Evolutionary conservation across 139 green algal species (phyloP), one percentile per base, ranked within the genome.

Genomic region (Chlamydomonas sphaeroides): DNA sequence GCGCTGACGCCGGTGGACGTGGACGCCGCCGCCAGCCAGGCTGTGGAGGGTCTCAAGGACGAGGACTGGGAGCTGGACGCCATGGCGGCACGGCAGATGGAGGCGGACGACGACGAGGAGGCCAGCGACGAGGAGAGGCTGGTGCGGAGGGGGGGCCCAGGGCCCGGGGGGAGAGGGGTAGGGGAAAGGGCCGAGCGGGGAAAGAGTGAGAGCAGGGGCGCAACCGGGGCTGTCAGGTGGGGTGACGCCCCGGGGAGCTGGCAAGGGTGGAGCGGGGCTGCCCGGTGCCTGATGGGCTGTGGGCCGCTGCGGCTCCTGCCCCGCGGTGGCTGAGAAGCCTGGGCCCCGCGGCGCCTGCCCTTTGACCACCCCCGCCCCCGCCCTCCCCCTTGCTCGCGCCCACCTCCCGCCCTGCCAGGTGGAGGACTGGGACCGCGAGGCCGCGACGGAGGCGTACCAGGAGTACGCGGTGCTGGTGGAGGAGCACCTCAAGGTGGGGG

Each of bases 41-140:
- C 75, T 33, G 81, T 87, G 26, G 82, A 86, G 59, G 86, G 68
- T 35, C 72, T 84, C 26, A 85, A 87, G 65, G 59, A 78, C 79
- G 79, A 69, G 76, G 90, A 95, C 79, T 96, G 89, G 88, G 88
- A 95, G 71, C 84, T 94, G 73, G 84, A 92, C 23, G 90, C 93
- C 67, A 90, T 96, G 57, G 85, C 91, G 80, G 79, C 83, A 65
- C 80, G 88, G 15, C 90, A 94, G 78, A 88, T 88, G 73, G 84
- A 93, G 89, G 49, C 61, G 39, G 71, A 84, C 33, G 79, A 65
- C 66, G 89, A 93, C 80, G 88, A 88, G 42, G 88, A 93, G 69
- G 86, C 36, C 20, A 89, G 92, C n/a, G 90, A 82, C 75, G 75
- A 92, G 70, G 86, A 90, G 49, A 80, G 88, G 76, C 57, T 93